Evolutionary conservation across 1,139 yeast species (phyloP), one percentile per base, ranked within the genome.

Genomic region (Zygoascus sp.): DNA sequence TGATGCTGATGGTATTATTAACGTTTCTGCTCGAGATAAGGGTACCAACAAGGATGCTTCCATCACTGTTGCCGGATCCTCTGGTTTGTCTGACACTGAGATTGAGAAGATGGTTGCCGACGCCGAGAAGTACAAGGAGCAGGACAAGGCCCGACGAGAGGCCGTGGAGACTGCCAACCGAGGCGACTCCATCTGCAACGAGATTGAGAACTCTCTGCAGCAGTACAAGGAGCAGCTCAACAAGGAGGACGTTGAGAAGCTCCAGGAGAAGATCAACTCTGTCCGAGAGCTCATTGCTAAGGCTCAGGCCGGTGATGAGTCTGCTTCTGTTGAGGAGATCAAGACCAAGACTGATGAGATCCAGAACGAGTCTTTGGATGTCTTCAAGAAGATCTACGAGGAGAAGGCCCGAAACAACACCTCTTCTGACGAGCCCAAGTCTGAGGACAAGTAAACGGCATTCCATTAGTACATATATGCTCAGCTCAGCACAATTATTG

Each of bases 41-140:
- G 96, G 97, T 60, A 84, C 96, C 61, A 88, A 88, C 81, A 89
- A 90, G 82, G 97, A 92, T 69, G 95, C 96, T 63, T 88, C 97
- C 57, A 90, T 92, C 76, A 90, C 97, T 54, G 97, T 92, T 69
- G 97, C 97, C 58, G 97, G 97, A 58, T 87, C 97, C 50, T 90
- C 97, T 49, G 98, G 98, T 74, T 79, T 92, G 64, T 84, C 96
- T 59, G 97, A 92, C 65, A 67, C 92, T 57, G 98, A 92, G 77
- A 92, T 92, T 65, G 97, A 90, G 77, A 85, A 87, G 79, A 92
- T 92, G 97, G 96, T 92, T 59, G 83, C 79, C 74, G 98, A 92
- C 66, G 98, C 97, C 63, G 97, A 92, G 77, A 88, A 88, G 77
- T 90, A 80, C 80, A 94, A 94, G 71, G 96, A 89, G 68, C 83